Conservation (phyloP, 805 yeast species). For the Wickerhamomyces kurtzmanii region DNA sequence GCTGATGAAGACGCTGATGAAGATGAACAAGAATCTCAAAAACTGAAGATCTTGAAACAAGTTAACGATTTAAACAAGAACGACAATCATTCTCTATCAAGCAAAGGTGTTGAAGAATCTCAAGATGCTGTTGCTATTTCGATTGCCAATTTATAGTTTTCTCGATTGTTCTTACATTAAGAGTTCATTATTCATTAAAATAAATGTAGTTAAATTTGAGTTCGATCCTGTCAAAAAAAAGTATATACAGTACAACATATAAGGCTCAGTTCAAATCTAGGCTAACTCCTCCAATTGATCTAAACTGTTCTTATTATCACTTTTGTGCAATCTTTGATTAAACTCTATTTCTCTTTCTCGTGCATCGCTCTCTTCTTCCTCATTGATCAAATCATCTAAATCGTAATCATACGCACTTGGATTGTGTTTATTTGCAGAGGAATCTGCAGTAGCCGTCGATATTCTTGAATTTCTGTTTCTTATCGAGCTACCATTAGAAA, state of each 20-base stretch:
- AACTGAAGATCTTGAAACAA: no score
- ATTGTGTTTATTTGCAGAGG: background rate
- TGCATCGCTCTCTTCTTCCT: slow-evolving; percentile 8
- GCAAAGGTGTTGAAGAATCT: no score
- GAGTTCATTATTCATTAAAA: no score
- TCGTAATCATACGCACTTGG: slow-evolving; percentile 13
- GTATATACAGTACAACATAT: no score
- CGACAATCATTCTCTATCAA: no score
- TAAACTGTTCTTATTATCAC: no score
- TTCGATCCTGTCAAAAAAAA: no score
- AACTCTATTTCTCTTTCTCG: slow-evolving; percentile 8
- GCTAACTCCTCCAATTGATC: slow-evolving; percentile 15
- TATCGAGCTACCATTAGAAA: background rate
- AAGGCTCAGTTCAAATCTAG: slow-evolving; percentile 1
- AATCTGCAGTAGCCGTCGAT: slow-evolving; percentile 1
- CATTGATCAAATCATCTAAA: slow-evolving; percentile 15
- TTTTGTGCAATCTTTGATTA: slow-evolving; percentile 1
- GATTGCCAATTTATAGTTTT: no score
- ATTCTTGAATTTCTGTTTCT: slow-evolving; percentile 11
- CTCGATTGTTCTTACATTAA: no score
- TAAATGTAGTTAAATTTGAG: no score
- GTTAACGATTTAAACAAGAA: no score
- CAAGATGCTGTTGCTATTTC: no score
- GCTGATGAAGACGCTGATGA: slow-evolving; percentile 16
- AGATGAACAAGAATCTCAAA: slow-evolving; percentile 6